Conservation (phyloP, 1,284 basidiomycete species). For the Pseudomicrostroma phylloplanum region DNA sequence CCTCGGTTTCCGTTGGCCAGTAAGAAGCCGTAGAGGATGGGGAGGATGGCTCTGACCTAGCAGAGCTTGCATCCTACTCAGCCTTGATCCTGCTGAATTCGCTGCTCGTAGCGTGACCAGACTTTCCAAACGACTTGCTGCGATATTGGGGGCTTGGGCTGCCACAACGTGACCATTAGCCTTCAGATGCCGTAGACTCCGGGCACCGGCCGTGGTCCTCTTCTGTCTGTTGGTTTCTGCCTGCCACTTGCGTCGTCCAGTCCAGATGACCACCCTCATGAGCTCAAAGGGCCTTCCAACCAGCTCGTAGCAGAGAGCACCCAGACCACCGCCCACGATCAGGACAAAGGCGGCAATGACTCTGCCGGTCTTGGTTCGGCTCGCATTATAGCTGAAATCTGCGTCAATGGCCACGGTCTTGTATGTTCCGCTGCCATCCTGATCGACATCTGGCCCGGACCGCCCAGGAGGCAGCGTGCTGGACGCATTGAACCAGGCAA, state of each 20-base stretch:
- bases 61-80: constrained; percentile 4
- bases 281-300: constrained; percentile 51
- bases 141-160: not conserved
- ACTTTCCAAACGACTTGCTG: not conserved
- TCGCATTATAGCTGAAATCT: constrained; percentile 40
- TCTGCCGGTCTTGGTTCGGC: constrained; percentile 34
- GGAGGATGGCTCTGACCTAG: constrained; percentile 6
- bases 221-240: constrained; percentile 21
- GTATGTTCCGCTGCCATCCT: not conserved
- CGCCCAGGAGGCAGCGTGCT: constrained; percentile 8
- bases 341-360: constrained; percentile 38
- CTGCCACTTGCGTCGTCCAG: constrained; percentile 46
- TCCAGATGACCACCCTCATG: constrained; percentile 48
- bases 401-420: constrained; percentile 15
- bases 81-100: not conserved
- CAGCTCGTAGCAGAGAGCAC: constrained; percentile 41
- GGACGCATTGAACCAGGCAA: constrained; percentile 28
- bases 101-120: constrained; percentile 4
- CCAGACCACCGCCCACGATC: constrained; percentile 41
- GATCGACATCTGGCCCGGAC: not conserved
- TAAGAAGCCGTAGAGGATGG: not conserved
- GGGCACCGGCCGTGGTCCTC: constrained; percentile 11
- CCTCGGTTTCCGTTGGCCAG: not conserved
- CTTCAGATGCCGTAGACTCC: constrained; percentile 15
- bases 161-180: not conserved